Conservation (phyloP, 495 filamentous ascomycete species). For the Trichoderma asperelloides region DNA sequence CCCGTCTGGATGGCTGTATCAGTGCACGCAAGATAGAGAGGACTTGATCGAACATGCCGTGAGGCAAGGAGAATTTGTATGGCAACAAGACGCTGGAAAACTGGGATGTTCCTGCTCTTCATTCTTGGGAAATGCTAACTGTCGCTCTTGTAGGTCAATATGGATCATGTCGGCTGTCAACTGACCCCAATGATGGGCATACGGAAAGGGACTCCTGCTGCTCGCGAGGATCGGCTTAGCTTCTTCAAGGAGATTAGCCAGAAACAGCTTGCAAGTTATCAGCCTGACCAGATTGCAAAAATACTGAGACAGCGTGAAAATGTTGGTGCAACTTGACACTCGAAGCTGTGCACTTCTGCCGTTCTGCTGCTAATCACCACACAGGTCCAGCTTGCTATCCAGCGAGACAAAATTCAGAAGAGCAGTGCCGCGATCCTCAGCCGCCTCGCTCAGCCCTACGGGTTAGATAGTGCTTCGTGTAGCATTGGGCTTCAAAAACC, state of each 20-base stretch:
- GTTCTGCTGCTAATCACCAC: not conserved
- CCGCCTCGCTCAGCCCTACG: not conserved
- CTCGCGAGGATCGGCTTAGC: conserved; percentile 26
- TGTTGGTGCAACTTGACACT: conserved; percentile 15
- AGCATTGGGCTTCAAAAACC: conserved; percentile 30
- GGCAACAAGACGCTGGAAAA: not conserved
- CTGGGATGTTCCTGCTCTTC: not conserved
- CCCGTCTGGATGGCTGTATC: conserved; percentile 55
- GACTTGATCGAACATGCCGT: conserved; percentile 20
- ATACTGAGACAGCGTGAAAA: conserved; percentile 35
- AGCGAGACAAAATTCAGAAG: conserved; percentile 9
- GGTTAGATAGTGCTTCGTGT: not conserved
- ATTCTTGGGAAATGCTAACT: not conserved
- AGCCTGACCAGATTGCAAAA: conserved; percentile 26
- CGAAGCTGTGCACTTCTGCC: not conserved
- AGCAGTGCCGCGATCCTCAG: conserved; percentile 1
- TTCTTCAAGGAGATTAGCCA: conserved; percentile 44
- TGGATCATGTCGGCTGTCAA: conserved; percentile 11
- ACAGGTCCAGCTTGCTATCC: conserved; percentile 20
- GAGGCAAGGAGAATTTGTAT: conserved; percentile 4
- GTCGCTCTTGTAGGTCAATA: conserved; percentile 13
- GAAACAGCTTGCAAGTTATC: conserved; percentile 38
- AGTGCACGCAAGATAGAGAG: conserved; percentile 53
- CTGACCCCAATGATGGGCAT: conserved; percentile 18
- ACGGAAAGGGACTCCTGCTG: conserved; percentile 24